Base-by-base conservation (phyloP, 805 yeast species). In the Naumovozyma dairenensis region DNA sequence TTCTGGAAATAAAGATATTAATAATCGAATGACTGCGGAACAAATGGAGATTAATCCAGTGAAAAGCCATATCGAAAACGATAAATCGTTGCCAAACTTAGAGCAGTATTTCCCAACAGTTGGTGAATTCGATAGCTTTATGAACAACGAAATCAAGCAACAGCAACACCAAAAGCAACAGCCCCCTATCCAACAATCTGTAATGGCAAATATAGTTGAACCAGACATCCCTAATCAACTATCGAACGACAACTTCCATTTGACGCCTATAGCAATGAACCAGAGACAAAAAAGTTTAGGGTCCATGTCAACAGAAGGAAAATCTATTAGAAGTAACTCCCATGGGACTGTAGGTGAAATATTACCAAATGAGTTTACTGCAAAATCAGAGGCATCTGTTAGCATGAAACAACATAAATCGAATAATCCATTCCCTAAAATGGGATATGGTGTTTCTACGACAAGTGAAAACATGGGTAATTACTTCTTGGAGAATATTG, bases 371-470 rank as follows among this genome's bases (percentile, higher is more conserved):
- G 35, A 38, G 2, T 16, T 18, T 15, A 25, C 36, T 21, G 30
- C 33, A 7, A 27, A 34, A 24, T 22, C 37, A 6, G 40, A 34
- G 14, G 21, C 17, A 9, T 10, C 28, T 9, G 28, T 25, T 21
- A 18, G 19, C 5, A 33, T 25, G 6, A 55, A 44, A 37, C 58
- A 53, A 31, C 54, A 55, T 39, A 57, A 57, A 41, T 46, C 59
- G 3, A 53, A 49, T 28, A 57, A 57, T 37, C 62, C 62, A n/a
- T 57, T 57, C 24, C 62, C 61, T 14, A 49, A 43, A 32, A 51
- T 54, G 40, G 34, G 14, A 12, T 14, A 24, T 24, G 26, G 14
- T 10, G 8, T 24, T 14, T 14, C 8, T 10, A 10, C 26, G 6
- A 14, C 18, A 14, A 16, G 18, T 20, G 33, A 19, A 10, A 28